Evolutionary conservation across 768 basidiomycete genomes (phyloP).

Genomic region (Suillus lakei): DNA sequence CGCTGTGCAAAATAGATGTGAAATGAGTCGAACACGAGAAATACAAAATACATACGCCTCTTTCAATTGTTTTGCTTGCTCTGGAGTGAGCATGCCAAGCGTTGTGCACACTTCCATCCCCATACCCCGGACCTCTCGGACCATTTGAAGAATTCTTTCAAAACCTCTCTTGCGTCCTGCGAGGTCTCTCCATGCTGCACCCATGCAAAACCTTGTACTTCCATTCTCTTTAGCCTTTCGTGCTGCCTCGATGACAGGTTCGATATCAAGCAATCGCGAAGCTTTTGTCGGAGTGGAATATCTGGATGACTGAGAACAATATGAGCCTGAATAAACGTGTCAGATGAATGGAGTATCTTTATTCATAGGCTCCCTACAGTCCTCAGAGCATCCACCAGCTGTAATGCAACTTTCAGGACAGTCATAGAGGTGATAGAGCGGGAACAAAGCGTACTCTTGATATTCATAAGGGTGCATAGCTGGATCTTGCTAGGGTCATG

Average conservation of each 20-base stretch:
- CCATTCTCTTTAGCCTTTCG: constrained; percentile 95
- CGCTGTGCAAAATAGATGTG: constrained; percentile 47
- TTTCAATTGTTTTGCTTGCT: constrained; percentile 90
- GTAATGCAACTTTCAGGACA: constrained; percentile 16
- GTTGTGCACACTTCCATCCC: constrained; percentile 99
- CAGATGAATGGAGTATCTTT: constrained; percentile 3
- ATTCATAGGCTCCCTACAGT: constrained; percentile 61
- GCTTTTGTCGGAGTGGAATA: constrained; percentile 91
- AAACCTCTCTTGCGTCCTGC: constrained; percentile 93
- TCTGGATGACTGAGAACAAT: constrained; percentile 97
- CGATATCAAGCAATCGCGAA: constrained; percentile 83
- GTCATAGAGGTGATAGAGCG: constrained; percentile 28
- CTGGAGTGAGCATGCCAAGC: constrained; percentile 93
- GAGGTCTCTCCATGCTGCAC: constrained; percentile 96
- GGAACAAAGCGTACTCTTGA: constrained; percentile 77
- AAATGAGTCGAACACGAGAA: constrained; percentile 12
- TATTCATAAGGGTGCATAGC: constrained; percentile 97
- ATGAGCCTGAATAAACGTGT: constrained; percentile 65
- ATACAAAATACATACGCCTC: constrained; percentile 69
- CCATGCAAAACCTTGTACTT: constrained; percentile 98
- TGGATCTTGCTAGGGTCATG: constrained; percentile 93
- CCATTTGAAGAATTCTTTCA: constrained; percentile 92
- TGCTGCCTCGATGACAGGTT: constrained; percentile 92
- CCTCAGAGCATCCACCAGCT: constrained; percentile 96
- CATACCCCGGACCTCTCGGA: constrained; percentile 87